Base-by-base conservation (phyloP, 306 rosid species). In the Arachis hypogaea region DNA sequence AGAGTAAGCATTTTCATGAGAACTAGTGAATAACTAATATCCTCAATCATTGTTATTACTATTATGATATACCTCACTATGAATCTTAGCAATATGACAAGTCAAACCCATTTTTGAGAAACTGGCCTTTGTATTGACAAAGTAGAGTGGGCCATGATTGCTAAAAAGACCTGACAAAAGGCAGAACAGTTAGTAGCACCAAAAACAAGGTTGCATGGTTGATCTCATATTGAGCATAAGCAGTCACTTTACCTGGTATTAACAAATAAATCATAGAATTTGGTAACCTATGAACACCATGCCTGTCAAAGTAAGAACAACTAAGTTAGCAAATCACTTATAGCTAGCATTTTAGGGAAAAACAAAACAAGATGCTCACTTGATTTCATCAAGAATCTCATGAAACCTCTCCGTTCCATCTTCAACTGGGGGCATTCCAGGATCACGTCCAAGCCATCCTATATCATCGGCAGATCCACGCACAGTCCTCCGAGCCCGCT, bases 51-150 rank as follows among this genome's bases (percentile, higher is more conserved):
- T 4, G 10, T 49, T 49, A 42, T 33, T 51, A 57, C 58, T 68
- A 38, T 5, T 66, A 72, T 41, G 2, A 67, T 22, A 77, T 88
- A 95, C 99, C 98, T 95, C 98, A 6, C 99, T 90, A 66, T 95
- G 99, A 85, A 95, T 95, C 90, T 92, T 95, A 49, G 98, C 99
- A 59, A 95, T 95, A 79, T 95, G 97, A 85, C 99, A 95, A 22
- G 89, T 73, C 76, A 95, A 83, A 71, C 99, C 99, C 91, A 95
- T 73, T 87, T 95, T 92, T 77, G 98, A 95, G 81, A 95, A 87
- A 69, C 92, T 65, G 68, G 42, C 78, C 82, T 95, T 92, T 14
- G 99, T 87, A 76, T 79, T 86, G 61, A 92, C 93, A 69, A 95
- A 95, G 80, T 92, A 95, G 50, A 95, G 95, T 67, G 99, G 98